A percentile compares a stretch with the other conserved stretches of the same genome.
These are phyloP conservation scores for Arabidopsis hybrid DNA, from an alignment of 441 rosid genomes.

Conservation along the genomic window DNA sequence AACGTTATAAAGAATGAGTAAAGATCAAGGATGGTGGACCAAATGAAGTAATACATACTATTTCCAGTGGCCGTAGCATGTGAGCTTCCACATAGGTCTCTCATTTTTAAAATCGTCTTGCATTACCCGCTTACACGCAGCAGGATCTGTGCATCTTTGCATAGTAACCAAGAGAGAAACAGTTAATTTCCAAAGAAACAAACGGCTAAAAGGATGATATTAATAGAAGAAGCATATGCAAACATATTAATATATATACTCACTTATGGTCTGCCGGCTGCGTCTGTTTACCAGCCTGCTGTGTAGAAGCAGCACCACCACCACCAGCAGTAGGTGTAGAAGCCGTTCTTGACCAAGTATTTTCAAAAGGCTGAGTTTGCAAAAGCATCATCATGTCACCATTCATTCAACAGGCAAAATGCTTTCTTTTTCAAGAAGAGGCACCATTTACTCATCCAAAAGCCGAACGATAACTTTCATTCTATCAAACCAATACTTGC, in stretches of 20 bases:
- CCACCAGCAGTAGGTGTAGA: slow-evolving; percentile 46
- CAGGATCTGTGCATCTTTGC: slow-evolving; percentile 85
- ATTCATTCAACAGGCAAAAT: slow-evolving; percentile 6
- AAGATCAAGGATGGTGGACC: slow-evolving; percentile 13
- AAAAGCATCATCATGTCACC: slow-evolving; percentile 30
- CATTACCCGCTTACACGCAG: slow-evolving; percentile 69
- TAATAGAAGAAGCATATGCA: slow-evolving; percentile 8
- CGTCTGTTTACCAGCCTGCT: slow-evolving; percentile 59
- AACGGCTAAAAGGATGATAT: neutral
- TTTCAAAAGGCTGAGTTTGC: slow-evolving; percentile 71
- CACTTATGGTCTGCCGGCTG: slow-evolving; percentile 74
- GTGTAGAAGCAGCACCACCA: slow-evolving; percentile 52
- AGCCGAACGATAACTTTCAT: neutral
- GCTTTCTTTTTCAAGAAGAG: slow-evolving; percentile 6
- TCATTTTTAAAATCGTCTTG: slow-evolving; percentile 81
- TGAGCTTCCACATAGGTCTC: slow-evolving; percentile 93
- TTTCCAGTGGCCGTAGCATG: slow-evolving; percentile 86
- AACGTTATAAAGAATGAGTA: slow-evolving; percentile 2
- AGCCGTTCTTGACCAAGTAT: slow-evolving; percentile 73
- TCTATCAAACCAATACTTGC: slow-evolving; percentile 5
- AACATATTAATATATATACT: slow-evolving; percentile 27
- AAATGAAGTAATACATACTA: slow-evolving; percentile 56
- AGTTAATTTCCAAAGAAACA: slow-evolving; percentile 10
- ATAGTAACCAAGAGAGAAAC: slow-evolving; percentile 33
- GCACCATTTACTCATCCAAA: neutral